Evolutionary conservation across 805 yeast genomes (phyloP), one percentile per base, ranked within the genome.

Genomic region (Saccharomycopsis lassenensis): DNA sequence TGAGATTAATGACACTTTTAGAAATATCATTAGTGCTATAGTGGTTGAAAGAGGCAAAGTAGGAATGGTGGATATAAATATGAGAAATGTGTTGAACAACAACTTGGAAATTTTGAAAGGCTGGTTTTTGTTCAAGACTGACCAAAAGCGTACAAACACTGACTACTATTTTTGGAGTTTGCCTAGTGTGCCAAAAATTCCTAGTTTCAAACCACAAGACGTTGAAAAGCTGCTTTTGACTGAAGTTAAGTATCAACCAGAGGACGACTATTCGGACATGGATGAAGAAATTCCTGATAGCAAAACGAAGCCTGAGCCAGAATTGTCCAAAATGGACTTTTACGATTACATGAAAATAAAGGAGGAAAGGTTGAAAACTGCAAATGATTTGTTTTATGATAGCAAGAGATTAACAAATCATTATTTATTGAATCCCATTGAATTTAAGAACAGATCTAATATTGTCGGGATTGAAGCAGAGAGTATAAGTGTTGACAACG

Each of bases 11-110:
- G 57, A 46, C 27, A 56, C 61, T 23, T 59, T 85, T 29, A 77
- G 73, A 44, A 75, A 74, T 31, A 74, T 80, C 7, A 74, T 87
- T 1, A 83, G 94, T 1, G 85, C 94, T 1, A 67, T 80, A 14
- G 94, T 86, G 3, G 83, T 86, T 21, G 56, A 85, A 35, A 61
- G 95, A 48, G 94, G 81, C 45, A 67, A 77, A 41, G 85, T 80
- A 10, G 97, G 97, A 5, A 69, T 70, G 32, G 54, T 89, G 29
- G 91, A 95, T 2, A 78, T 85, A 0, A 91, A 77, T 49, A 54
- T 85, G 32, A 66, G 81, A 51, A 87, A 91, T 11, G 71, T 82
- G 15, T 84, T 79, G 54, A 63, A 72, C 26, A 77, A 76, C 46
- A 69, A 77, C 39, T 62, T 86, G 45, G 62, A 64, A 5, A 81